phyloP scores from a whole-genome alignment of 495 filamentous ascomycete species.

The Parathielavia hyrcaniae region DNA sequence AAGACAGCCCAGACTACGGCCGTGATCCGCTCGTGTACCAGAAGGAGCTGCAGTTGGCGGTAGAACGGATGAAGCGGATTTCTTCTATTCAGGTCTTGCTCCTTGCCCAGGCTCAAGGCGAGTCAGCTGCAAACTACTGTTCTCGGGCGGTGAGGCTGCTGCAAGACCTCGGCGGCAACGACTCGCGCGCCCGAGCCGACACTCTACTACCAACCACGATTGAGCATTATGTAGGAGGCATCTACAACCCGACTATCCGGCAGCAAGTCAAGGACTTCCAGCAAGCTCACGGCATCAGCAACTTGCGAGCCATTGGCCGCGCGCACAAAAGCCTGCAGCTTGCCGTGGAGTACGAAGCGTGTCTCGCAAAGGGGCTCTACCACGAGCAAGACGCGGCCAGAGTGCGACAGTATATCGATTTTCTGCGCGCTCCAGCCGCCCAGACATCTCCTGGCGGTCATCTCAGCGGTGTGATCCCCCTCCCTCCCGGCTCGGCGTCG shows the following conservation, averaged over 20 bases:
- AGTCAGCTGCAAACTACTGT: constrained; percentile 42
- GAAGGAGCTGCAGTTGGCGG: constrained; percentile 39
- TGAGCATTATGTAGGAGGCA: constrained; percentile 43
- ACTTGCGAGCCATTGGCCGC: constrained; percentile 32
- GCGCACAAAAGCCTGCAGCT: constrained; percentile 46
- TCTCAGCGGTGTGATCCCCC: constrained; percentile 27
- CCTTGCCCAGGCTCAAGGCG: constrained; percentile 43
- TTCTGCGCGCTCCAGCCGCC: constrained; percentile 23
- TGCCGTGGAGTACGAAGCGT: constrained; percentile 42
- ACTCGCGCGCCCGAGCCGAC: constrained; percentile 19
- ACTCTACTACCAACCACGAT: constrained; percentile 22
- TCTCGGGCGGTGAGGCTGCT: constrained; percentile 36
- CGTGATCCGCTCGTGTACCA: constrained; percentile 41
- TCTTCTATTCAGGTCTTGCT: constrained; percentile 42
- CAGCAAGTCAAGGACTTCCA: constrained; percentile 36
- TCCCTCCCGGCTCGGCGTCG: constrained; percentile 15
- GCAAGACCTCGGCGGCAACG: constrained; percentile 29
- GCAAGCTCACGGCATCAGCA: constrained; percentile 10
- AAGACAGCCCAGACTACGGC: constrained; percentile 29
- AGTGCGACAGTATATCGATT: constrained; percentile 39
- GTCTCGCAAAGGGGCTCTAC: constrained; percentile 40
- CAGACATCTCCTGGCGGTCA: not conserved
- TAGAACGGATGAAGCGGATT: constrained; percentile 42
- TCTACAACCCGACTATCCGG: constrained; percentile 33
- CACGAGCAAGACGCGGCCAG: constrained; percentile 22